These are phyloP conservation scores for Hygrophila difformis DNA, from an alignment of 257 asterid species.

Conservation along the genomic window DNA sequence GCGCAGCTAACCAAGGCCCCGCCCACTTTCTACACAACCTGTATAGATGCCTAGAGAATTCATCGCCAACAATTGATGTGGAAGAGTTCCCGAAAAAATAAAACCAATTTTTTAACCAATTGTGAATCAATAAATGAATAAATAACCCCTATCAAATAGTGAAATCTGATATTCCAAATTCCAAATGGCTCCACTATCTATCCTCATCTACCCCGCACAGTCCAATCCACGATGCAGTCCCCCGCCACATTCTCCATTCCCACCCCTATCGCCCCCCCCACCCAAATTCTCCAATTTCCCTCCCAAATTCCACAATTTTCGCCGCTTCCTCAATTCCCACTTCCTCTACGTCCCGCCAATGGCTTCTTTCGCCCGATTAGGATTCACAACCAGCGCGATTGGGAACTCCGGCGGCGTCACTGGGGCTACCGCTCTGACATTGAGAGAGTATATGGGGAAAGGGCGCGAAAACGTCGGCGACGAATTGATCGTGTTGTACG, in stretches of 20 bases:
- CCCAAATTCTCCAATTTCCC: conserved; percentile 25
- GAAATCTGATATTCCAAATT: no score
- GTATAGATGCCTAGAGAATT: no score
- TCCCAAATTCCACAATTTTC: conserved; percentile 21
- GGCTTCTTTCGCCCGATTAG: conserved; percentile 32
- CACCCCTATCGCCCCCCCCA: conserved; percentile 18
- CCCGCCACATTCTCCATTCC: no score
- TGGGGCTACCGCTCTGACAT: conserved; percentile 36
- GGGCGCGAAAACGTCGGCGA: conserved; percentile 57
- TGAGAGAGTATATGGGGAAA: conserved; percentile 62
- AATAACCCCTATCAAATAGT: no score
- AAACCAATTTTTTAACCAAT: no score
- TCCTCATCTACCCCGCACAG: no score
- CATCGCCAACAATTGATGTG: no score
- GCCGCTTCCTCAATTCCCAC: conserved; percentile 16
- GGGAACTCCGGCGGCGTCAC: conserved; percentile 11
- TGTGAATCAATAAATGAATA: no score
- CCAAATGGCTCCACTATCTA: no score
- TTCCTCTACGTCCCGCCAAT: conserved; percentile 31
- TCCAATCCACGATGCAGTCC: conserved; percentile 4
- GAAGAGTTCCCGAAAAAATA: no score
- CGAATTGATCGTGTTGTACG: conserved; percentile 53
- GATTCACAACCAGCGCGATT: conserved; percentile 34
- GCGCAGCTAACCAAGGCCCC: no score
- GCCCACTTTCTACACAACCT: no score